Conservation (phyloP, 257 asterid genomes). For the Nicotiana tabacum region DNA sequence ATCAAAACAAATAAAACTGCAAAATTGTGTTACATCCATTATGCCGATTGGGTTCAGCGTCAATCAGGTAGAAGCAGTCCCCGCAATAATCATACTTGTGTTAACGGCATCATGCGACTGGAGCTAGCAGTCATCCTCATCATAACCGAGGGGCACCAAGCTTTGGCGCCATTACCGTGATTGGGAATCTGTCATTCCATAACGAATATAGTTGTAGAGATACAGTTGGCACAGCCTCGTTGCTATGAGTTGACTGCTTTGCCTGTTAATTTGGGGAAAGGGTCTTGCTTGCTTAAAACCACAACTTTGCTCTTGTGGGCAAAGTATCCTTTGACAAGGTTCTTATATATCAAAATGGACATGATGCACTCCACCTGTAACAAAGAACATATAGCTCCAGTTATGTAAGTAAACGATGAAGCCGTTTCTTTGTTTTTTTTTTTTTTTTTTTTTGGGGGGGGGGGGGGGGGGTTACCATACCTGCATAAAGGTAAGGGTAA, state of each 20-base stretch:
- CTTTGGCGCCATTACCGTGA: not conserved
- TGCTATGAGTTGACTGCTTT: constrained; percentile 59
- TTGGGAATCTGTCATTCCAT: not conserved
- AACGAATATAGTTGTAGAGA: not conserved
- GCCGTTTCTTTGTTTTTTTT: not conserved
- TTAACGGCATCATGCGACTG: not conserved
- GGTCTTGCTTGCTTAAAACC: constrained; percentile 92
- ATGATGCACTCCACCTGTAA: constrained; percentile 91
- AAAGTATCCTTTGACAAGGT: constrained; percentile 86
- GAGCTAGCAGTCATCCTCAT: not conserved
- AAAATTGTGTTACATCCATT: not conserved
- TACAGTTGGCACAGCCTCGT: not conserved
- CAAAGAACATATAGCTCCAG: not conserved
- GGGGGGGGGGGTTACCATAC: too few relatives aligned
- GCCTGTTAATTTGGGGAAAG: constrained; percentile 87
- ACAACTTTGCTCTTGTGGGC: constrained; percentile 97
- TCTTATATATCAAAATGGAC: constrained; percentile 83
- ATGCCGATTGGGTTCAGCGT: not conserved
- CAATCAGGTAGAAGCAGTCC: not conserved
- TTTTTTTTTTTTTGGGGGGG: not conserved
- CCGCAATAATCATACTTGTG: not conserved
- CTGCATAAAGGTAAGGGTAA: too few relatives aligned
- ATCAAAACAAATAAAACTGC: not conserved
- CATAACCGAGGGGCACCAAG: not conserved
- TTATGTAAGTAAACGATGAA: too few relatives aligned